Evolutionary conservation across 2,329 filamentous ascomycete species (phyloP).

Genomic region (Sporothrix mexicana): DNA sequence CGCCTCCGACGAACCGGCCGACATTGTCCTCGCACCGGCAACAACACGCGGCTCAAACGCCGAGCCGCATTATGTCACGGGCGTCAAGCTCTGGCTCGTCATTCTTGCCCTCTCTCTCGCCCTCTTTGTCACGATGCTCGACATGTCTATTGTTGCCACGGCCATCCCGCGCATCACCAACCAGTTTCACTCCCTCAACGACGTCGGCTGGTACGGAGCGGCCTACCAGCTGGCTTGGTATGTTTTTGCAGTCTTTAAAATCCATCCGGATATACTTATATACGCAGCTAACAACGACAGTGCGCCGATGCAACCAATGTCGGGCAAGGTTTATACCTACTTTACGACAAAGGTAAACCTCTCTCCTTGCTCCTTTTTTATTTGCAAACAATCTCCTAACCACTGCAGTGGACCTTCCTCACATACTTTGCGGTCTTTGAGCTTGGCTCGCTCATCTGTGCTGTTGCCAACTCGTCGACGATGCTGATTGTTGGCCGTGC

Average conservation of each 20-base stretch:
- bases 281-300: conserved; percentile 37
- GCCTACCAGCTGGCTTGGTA: conserved; percentile 38
- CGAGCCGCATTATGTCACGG: conserved; percentile 36
- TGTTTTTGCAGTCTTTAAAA: not conserved
- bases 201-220: conserved; percentile 40
- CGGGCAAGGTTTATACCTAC: conserved; percentile 48
- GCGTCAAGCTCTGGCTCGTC: conserved; percentile 48
- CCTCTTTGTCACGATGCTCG: conserved; percentile 52
- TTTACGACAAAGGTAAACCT: conserved; percentile 42
- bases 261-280: not conserved
- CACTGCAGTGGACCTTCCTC: conserved; percentile 42
- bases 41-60: conserved; percentile 15
- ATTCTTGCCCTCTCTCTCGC: conserved; percentile 50
- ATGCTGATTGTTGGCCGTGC: conserved; percentile 40
- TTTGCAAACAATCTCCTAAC: not conserved
- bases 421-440: conserved; percentile 46
- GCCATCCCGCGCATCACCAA: conserved; percentile 30
- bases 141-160: conserved; percentile 41
- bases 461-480: conserved; percentile 37
- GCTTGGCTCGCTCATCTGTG: conserved; percentile 47
- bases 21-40: not conserved
- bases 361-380: not conserved
- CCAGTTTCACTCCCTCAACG: conserved; percentile 33
- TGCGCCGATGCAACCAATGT: conserved; percentile 44
- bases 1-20: not conserved